A percentile compares a stretch with the other conserved stretches of the same genome.
Evolutionary conservation across 352 stramenopile genomes (phyloP).

Genomic region (Saprolegnia diclina): DNA sequence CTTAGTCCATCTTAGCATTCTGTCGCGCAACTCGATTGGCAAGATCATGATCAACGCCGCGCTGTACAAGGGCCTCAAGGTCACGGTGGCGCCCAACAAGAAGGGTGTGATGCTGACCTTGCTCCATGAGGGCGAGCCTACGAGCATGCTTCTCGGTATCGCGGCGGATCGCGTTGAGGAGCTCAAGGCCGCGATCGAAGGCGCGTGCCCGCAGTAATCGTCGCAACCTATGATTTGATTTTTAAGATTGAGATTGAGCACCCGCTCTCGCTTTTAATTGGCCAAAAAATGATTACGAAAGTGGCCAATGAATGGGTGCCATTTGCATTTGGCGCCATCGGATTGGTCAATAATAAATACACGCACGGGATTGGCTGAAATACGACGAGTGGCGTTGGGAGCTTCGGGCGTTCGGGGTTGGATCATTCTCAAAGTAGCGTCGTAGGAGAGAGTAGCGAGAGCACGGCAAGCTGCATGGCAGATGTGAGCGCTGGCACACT

Average conservation of each 20-base stretch:
- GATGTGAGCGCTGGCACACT: slow-evolving; percentile 19
- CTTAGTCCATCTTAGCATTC: slow-evolving; percentile 37
- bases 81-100: slow-evolving; percentile 76
- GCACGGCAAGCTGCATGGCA: slow-evolving; percentile 27
- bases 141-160: slow-evolving; percentile 73
- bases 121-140: slow-evolving; percentile 50
- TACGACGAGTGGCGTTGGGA: neutral
- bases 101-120: slow-evolving; percentile 57
- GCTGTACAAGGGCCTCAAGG: slow-evolving; percentile 69
- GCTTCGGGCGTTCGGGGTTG: neutral
- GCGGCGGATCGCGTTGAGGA: slow-evolving; percentile 57
- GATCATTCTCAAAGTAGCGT: slow-evolving; percentile 18
- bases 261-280: too few species aligned
- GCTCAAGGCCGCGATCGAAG: slow-evolving; percentile 53
- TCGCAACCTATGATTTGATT: neutral
- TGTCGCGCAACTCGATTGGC: slow-evolving; percentile 79
- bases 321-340: neutral
- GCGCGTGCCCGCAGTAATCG: neutral
- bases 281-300: too few species aligned
- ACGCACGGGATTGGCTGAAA: neutral
- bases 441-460: neutral
- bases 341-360: neutral
- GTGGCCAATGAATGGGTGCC: too few species aligned
- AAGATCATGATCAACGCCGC: slow-evolving; percentile 82
- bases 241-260: neutral